phyloP scores from a whole-genome alignment of 306 rosid genomes.

The Prunus armeniaca region DNA sequence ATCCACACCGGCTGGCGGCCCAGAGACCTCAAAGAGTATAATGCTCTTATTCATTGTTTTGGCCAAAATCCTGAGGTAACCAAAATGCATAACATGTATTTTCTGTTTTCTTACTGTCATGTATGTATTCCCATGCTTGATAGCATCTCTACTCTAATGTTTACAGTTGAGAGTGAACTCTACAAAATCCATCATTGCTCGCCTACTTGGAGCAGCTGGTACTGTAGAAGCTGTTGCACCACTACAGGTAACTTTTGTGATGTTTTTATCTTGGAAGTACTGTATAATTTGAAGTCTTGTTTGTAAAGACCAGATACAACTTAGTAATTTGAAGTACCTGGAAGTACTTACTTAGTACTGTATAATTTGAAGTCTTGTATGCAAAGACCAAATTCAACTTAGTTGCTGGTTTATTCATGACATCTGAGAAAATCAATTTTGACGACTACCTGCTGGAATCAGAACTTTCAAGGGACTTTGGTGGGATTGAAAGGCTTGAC shows the following conservation, averaged over 20 bases:
- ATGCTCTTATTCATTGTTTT: slow-evolving; percentile 83
- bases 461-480: no score
- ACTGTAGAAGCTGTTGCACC: slow-evolving; percentile 96
- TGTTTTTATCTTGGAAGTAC: slow-evolving; percentile 13
- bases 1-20: slow-evolving; percentile 60
- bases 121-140: slow-evolving; percentile 11
- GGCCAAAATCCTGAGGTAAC: slow-evolving; percentile 80
- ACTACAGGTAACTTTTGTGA: slow-evolving; percentile 55
- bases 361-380: no score
- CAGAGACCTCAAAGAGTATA: slow-evolving; percentile 88
- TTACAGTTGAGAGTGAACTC: slow-evolving; percentile 78
- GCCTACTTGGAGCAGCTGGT: slow-evolving; percentile 95
- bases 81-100: slow-evolving; percentile 4
- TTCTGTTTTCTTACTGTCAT: neutral
- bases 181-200: slow-evolving; percentile 95
- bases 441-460: no score
- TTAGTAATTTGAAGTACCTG: no score
- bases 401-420: no score
- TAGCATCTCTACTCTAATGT: slow-evolving; percentile 16
- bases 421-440: no score
- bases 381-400: no score
- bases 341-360: no score
- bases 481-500: no score
- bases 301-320: no score
- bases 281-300: neutral